Percentiles rank a stretch among this genome's conserved stretches.
phyloP scores from a whole-genome alignment of 306 rosid genomes.

The Oxytropis ochrocephala region DNA sequence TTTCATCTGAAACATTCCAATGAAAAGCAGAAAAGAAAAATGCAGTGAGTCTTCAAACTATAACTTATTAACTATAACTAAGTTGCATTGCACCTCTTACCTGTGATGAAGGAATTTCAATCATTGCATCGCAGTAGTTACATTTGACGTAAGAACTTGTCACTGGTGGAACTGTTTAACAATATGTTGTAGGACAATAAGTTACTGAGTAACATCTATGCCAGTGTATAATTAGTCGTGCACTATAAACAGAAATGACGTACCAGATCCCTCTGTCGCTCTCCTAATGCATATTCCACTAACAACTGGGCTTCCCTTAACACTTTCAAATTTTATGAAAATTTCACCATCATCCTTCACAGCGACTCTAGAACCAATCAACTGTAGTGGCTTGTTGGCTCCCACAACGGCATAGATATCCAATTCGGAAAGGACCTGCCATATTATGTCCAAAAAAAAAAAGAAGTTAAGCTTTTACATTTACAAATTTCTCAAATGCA shows the following conservation, averaged over 20 bases:
- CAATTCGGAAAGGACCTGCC: slow-evolving; percentile 71
- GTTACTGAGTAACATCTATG: slow-evolving; percentile 4
- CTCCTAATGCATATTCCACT: slow-evolving; percentile 76
- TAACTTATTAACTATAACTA: slow-evolving; percentile 12
- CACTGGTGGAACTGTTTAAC: slow-evolving; percentile 46
- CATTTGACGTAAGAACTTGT: slow-evolving; percentile 46
- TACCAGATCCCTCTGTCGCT: slow-evolving; percentile 49
- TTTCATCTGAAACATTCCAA: slow-evolving; percentile 54
- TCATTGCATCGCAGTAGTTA: slow-evolving; percentile 44
- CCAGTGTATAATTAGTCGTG: not conserved
- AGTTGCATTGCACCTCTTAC: slow-evolving; percentile 42
- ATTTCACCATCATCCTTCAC: slow-evolving; percentile 61
- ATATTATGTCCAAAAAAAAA: slow-evolving; percentile 4
- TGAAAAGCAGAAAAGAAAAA: slow-evolving; percentile 26
- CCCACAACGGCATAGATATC: slow-evolving; percentile 78
- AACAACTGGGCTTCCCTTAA: slow-evolving; percentile 65
- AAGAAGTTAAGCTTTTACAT: not conserved
- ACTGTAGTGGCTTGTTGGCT: slow-evolving; percentile 72
- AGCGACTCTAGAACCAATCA: slow-evolving; percentile 47
- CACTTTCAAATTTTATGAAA: slow-evolving; percentile 66
- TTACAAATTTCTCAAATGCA: not conserved
- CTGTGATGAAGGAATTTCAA: slow-evolving; percentile 72
- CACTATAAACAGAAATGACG: not conserved
- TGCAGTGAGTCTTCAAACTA: slow-evolving; percentile 4
- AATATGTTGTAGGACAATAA: not conserved